phyloP scores from a whole-genome alignment of 176 grass and related monocot genomes.

The Oryza glaberrima region DNA sequence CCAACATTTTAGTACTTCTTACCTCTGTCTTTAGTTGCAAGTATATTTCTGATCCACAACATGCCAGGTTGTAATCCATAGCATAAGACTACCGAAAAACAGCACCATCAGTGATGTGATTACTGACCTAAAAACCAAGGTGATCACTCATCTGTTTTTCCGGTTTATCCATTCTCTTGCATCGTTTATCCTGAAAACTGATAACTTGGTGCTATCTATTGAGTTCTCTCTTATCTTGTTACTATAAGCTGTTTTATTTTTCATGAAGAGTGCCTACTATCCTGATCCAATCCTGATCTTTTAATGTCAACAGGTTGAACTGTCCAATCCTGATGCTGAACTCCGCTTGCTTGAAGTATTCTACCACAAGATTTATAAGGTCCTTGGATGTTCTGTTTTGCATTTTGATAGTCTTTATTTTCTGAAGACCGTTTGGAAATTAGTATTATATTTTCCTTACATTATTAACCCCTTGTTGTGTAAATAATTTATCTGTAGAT shows the following conservation, averaged over 20 bases:
- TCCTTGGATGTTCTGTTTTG: slow-evolving; percentile 33
- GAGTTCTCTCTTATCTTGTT: slow-evolving; percentile 13
- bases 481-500: slow-evolving; percentile 48
- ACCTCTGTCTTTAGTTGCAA: slow-evolving; percentile 39
- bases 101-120: slow-evolving; percentile 91
- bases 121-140: slow-evolving; percentile 72
- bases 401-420: slow-evolving; percentile 21
- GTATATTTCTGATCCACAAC: slow-evolving; percentile 38
- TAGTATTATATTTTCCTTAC: background rate
- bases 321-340: slow-evolving; percentile 85
- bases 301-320: slow-evolving; percentile 76
- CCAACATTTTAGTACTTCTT: slow-evolving; percentile 15
- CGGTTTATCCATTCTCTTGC: slow-evolving; percentile 16
- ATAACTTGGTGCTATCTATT: background rate
- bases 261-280: slow-evolving; percentile 11
- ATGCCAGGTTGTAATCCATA: slow-evolving; percentile 77
- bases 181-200: slow-evolving; percentile 20
- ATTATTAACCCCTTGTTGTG: slow-evolving; percentile 20
- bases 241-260: background rate
- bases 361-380: slow-evolving; percentile 99
- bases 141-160: slow-evolving; percentile 38
- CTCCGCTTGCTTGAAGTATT: slow-evolving; percentile 96
- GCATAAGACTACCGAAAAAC: slow-evolving; percentile 89
- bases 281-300: background rate
- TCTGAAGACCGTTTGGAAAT: background rate